Conservation (phyloP, 1,139 yeast species). For the Debaryomyces psychrophilus region DNA sequence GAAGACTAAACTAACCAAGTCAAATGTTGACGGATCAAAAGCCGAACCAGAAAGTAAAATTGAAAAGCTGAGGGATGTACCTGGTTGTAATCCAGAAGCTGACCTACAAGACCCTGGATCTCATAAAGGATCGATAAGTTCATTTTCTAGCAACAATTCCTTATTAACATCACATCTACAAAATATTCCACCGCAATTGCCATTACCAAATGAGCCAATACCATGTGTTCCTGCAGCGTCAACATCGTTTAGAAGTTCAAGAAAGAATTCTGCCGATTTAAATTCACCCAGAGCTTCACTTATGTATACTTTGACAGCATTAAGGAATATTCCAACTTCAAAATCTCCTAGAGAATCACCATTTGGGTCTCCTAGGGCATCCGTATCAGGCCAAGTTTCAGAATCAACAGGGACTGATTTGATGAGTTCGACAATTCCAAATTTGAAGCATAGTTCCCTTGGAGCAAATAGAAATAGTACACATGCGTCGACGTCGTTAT, state of each 20-base stretch:
- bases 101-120: neutral
- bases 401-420: conserved; percentile 20
- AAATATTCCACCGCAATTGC: conserved; percentile 57
- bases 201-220: conserved; percentile 55
- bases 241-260: conserved; percentile 35
- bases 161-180: conserved; percentile 38
- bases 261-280: conserved; percentile 42
- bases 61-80: neutral
- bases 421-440: conserved; percentile 25
- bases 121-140: conserved; percentile 34
- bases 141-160: conserved; percentile 33
- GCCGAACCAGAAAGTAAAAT: neutral
- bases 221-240: conserved; percentile 50
- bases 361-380: conserved; percentile 52
- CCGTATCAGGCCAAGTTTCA: conserved; percentile 34
- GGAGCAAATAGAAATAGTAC: neutral
- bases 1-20: neutral
- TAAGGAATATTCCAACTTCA: conserved; percentile 43
- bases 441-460: conserved; percentile 19
- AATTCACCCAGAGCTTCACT: conserved; percentile 48
- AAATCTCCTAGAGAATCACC: conserved; percentile 48
- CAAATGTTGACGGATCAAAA: neutral
- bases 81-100: neutral
- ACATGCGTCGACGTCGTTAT: conserved; percentile 6
- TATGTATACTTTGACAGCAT: conserved; percentile 45